Base-by-base conservation (phyloP, 768 basidiomycete species). In the Lactarius akahatsu region DNA sequence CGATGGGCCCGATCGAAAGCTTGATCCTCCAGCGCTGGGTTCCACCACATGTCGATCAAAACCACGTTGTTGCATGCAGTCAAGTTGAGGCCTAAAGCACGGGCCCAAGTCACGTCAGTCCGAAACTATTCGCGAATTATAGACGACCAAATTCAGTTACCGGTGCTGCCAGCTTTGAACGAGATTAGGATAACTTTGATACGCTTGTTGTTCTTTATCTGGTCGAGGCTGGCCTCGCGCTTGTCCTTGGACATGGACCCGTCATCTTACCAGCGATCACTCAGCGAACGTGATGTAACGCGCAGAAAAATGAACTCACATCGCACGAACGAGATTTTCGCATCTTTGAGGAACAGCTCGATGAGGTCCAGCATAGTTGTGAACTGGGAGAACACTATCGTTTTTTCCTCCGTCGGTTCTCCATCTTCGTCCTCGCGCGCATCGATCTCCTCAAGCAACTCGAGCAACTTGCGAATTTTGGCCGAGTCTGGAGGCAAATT, bases 141-240 rank as follows among this genome's bases (percentile, higher is more conserved):
- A 58, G 13, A 59, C n/a, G 40, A 30, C 50, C 15, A 2, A 16
- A 28, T 41, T 64, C 43, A 45, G 57, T 58, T 41, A 91, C 93
- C 93, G n/a, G 91, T 94, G 72, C 91, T 91, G 4, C 95, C 95
- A 34, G 95, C 94, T 76, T 96, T 97, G 85, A 98, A 96, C 0
- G 94, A 97, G 69, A 98, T 95, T 69, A 99, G 78, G 67, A 98
- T 97, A 52, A 96, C 87, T 38, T 83, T 83, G 13, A 82, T 86
- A 18, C 71, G 79, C 32, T 76, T 75, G 74, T 83, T 85, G 20
- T 69, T 85, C 72, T 83, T 85, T 76, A 99, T 94, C 70, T 83
- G 85, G 41, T 86, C 79, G 52, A 98, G 76, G 4, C 92, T 83
- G 18, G 80, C 83, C 71, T 94, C 91, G 13, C 95, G 88, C 71